phyloP scores from a whole-genome alignment of 2,329 filamentous ascomycete genomes.

The Fusarium gaditjirri region DNA sequence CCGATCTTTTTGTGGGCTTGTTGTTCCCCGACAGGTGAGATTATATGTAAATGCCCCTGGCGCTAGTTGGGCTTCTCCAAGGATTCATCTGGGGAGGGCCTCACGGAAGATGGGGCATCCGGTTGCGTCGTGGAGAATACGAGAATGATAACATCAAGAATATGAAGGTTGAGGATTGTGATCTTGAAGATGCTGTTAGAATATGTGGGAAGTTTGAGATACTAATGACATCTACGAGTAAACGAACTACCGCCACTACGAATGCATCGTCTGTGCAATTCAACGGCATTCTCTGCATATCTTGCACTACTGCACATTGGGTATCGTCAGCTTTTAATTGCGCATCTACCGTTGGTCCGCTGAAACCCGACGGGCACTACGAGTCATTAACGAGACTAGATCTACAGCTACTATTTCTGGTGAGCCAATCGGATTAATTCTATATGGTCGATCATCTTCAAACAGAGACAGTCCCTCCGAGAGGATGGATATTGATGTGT shows the following conservation, averaged over 20 bases:
- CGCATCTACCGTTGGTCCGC: background rate
- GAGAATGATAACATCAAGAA: background rate
- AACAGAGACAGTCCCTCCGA: background rate
- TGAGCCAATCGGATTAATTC: background rate
- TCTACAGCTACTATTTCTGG: background rate
- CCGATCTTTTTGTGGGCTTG: background rate
- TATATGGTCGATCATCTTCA: background rate
- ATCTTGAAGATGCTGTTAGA: too few relatives aligned
- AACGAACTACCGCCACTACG: background rate
- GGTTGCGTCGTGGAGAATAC: background rate
- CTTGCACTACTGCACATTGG: background rate
- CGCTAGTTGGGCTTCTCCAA: background rate
- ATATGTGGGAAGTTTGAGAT: background rate
- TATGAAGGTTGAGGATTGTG: too few relatives aligned
- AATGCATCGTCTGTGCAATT: slow-evolving; percentile 3
- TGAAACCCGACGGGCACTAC: background rate
- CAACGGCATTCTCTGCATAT: background rate
- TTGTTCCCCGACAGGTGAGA: slow-evolving; percentile 2
- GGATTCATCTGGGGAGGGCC: background rate
- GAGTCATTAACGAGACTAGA: background rate
- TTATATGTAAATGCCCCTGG: background rate
- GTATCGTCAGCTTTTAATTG: background rate
- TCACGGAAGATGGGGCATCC: slow-evolving; percentile 1
- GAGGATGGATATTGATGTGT: background rate
- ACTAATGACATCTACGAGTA: background rate